These are phyloP conservation scores for Sisymbrium irio DNA, from an alignment of 345 rosid species.

Conservation along the genomic window DNA sequence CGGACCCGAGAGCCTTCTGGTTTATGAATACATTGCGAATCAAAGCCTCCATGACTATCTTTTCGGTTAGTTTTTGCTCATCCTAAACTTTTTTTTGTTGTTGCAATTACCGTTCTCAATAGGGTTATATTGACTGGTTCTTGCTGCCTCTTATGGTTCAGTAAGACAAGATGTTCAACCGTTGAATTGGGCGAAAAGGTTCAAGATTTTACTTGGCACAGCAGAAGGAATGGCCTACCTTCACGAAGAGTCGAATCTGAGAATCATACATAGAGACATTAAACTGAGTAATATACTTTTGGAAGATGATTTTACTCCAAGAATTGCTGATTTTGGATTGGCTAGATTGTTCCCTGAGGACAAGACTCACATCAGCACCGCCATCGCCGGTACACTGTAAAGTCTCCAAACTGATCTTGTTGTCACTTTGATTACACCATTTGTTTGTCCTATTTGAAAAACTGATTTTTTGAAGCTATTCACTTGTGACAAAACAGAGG, in stretches of 20 bases:
- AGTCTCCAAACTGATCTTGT: conserved; percentile 10
- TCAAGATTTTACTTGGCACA: conserved; percentile 57
- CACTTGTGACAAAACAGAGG: conserved; percentile 47
- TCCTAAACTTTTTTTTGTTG: neutral
- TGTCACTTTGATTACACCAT: neutral
- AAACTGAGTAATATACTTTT: conserved; percentile 75
- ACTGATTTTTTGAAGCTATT: neutral
- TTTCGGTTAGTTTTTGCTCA: conserved; percentile 44
- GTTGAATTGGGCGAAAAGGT: conserved; percentile 56
- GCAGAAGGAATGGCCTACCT: conserved; percentile 87
- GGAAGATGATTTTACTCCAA: conserved; percentile 62
- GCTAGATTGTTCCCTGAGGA: conserved; percentile 74
- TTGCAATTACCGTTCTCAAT: neutral
- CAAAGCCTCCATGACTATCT: conserved; percentile 69
- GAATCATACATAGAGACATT: conserved; percentile 91
- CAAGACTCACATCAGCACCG: conserved; percentile 68
- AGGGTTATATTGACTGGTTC: neutral
- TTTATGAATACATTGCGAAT: conserved; percentile 78
- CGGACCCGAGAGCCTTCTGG: conserved; percentile 87
- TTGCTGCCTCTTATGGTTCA: conserved; percentile 30
- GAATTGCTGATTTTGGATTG: conserved; percentile 93
- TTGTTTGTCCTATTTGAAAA: neutral
- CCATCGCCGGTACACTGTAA: conserved; percentile 86
- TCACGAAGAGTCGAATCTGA: conserved; percentile 64
- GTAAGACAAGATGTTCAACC: conserved; percentile 45